A percentile compares a stretch with the other conserved stretches of the same genome.
These are phyloP conservation scores for Fusarium pseudonygamai DNA, from an alignment of 2,329 filamentous ascomycete genomes.

Conservation along the genomic window DNA sequence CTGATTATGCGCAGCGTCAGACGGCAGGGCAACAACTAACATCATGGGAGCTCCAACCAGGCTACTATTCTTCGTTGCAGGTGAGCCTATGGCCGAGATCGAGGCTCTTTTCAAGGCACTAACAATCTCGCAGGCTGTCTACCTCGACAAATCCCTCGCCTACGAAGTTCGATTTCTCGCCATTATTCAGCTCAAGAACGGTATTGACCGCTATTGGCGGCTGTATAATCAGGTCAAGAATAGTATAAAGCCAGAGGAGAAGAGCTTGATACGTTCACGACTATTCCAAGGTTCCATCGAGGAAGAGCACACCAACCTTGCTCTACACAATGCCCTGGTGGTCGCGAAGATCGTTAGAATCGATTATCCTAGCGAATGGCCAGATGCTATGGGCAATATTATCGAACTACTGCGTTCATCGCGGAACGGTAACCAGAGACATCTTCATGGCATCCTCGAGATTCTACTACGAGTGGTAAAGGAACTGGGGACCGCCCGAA, in stretches of 20 bases:
- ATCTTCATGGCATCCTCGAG: slow-evolving; percentile 76
- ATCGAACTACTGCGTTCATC: slow-evolving; percentile 69
- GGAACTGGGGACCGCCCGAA: slow-evolving; percentile 82
- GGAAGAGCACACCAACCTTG: slow-evolving; percentile 79
- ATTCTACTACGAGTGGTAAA: slow-evolving; percentile 89
- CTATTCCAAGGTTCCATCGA: slow-evolving; percentile 80
- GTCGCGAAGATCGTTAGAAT: slow-evolving; percentile 88
- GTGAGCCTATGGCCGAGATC: slow-evolving; percentile 50
- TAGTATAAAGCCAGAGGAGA: slow-evolving; percentile 78
- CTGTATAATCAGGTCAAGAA: slow-evolving; percentile 65
- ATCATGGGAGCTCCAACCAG: slow-evolving; percentile 73
- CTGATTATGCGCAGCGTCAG: slow-evolving; percentile 70
- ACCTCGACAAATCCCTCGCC: slow-evolving; percentile 81
- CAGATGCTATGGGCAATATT: slow-evolving; percentile 67
- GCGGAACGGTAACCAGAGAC: slow-evolving; percentile 65
- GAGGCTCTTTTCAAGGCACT: slow-evolving; percentile 8
- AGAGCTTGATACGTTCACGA: slow-evolving; percentile 76
- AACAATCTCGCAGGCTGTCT: slow-evolving; percentile 68
- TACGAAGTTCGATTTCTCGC: slow-evolving; percentile 85
- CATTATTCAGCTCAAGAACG: slow-evolving; percentile 95
- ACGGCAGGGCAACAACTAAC: slow-evolving; percentile 75
- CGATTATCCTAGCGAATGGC: slow-evolving; percentile 91
- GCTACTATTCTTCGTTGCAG: slow-evolving; percentile 76
- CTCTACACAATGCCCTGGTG: slow-evolving; percentile 87
- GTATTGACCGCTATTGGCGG: slow-evolving; percentile 94